These are phyloP conservation scores for Pogostemon cablin DNA, from an alignment of 257 asterid genomes.

Conservation along the genomic window DNA sequence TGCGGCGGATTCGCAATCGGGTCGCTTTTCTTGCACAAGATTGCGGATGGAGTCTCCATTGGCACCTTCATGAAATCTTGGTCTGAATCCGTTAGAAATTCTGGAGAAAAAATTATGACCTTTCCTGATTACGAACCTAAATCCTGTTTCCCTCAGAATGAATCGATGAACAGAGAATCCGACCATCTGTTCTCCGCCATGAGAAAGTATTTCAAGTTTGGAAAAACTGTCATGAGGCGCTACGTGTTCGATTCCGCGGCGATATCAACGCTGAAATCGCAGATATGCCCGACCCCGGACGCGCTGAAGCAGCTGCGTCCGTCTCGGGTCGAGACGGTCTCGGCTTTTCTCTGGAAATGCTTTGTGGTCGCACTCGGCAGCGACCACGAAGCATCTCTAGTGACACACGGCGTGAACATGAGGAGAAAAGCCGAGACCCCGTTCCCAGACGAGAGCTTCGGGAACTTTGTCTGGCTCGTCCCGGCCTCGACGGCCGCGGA, in stretches of 20 bases:
- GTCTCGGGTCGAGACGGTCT: constrained; percentile 40
- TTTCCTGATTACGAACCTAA: constrained; percentile 34
- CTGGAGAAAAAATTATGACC: neutral
- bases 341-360: constrained; percentile 50
- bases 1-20: constrained; percentile 51
- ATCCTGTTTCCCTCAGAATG: constrained; percentile 41
- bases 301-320: constrained; percentile 27
- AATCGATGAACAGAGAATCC: constrained; percentile 36
- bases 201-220: constrained; percentile 38
- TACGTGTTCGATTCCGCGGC: constrained; percentile 40
- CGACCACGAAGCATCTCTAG: constrained; percentile 6
- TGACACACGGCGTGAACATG: constrained; percentile 50
- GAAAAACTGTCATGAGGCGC: constrained; percentile 43
- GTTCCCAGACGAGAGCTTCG: constrained; percentile 40
- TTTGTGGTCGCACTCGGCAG: constrained; percentile 33
- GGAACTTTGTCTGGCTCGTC: constrained; percentile 48
- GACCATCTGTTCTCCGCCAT: constrained; percentile 43
- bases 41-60: constrained; percentile 40
- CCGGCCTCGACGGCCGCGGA: constrained; percentile 33
- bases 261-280: constrained; percentile 33
- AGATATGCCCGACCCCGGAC: neutral
- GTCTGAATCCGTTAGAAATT: constrained; percentile 23
- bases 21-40: constrained; percentile 40
- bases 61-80: constrained; percentile 48
- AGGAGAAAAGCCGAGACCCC: constrained; percentile 41